A percentile compares a stretch with the other conserved stretches of the same genome.
These are phyloP conservation scores for Podila epicladia DNA, from an alignment of 192 early-diverging fungal species.

Conservation along the genomic window DNA sequence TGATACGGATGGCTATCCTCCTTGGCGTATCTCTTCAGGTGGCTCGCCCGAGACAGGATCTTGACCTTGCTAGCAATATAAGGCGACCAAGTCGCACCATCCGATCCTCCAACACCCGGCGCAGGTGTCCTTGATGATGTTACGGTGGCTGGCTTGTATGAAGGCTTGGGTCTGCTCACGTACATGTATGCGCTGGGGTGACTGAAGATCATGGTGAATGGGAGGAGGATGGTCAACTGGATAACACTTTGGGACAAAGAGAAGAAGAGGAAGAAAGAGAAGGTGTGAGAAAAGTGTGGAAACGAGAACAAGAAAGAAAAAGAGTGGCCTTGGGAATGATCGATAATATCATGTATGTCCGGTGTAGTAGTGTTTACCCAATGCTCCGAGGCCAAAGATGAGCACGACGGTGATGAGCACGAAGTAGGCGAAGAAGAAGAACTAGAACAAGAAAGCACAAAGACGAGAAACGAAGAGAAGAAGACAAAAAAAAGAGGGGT, in stretches of 20 bases:
- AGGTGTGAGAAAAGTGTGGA: not conserved
- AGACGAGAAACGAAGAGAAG: not conserved
- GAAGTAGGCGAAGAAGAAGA: not conserved
- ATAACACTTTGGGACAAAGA: not conserved
- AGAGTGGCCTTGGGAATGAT: not conserved
- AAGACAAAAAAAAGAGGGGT: not conserved
- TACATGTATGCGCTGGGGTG: constrained; percentile 27
- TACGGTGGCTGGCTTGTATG: not conserved
- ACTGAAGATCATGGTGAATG: constrained; percentile 26
- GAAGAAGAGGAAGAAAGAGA: not conserved
- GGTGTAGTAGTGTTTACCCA: too few relatives aligned
- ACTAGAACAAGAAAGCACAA: not conserved
- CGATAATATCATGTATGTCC: too few relatives aligned
- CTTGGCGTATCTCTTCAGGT: too few relatives aligned
- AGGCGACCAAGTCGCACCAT: constrained; percentile 34
- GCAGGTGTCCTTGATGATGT: constrained; percentile 1
- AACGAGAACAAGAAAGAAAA: not conserved
- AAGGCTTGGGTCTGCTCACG: constrained; percentile 10
- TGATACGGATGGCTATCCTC: too few relatives aligned
- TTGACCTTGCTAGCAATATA: not conserved
- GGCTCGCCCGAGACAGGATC: too few relatives aligned
- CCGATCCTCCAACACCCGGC: constrained; percentile 28
- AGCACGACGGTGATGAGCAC: not conserved
- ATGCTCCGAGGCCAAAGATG: too few relatives aligned
- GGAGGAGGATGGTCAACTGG: not conserved